Evolutionary conservation across 192 early-diverging fungal genomes (phyloP).

Genomic region (Gaertneriomyces semiglobifer): DNA sequence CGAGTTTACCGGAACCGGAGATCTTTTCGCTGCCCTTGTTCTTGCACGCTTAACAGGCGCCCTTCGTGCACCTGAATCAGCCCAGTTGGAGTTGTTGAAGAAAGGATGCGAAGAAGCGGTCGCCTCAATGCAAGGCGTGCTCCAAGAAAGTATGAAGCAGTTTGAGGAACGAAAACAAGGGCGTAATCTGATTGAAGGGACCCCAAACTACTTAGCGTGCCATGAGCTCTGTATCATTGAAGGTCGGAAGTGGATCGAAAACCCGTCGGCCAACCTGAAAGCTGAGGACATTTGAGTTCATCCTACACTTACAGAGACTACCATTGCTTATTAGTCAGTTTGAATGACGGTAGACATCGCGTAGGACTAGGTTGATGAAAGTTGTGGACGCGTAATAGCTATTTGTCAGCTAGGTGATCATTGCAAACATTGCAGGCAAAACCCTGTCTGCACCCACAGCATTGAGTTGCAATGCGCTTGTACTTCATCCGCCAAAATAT

Average conservation of each 20-base stretch:
- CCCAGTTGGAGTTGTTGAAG: constrained; percentile 32
- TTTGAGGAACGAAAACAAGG: constrained; percentile 30
- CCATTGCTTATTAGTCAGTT: too few species aligned
- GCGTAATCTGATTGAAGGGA: constrained; percentile 2
- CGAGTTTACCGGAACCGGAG: constrained; percentile 91
- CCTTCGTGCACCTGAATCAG: constrained; percentile 5
- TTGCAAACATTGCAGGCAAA: too few species aligned
- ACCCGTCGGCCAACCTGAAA: constrained; percentile 39
- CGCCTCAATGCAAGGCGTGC: constrained; percentile 66
- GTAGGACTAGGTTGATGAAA: too few species aligned
- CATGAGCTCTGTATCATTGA: constrained; percentile 75
- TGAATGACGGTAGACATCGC: too few species aligned
- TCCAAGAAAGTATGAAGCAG: constrained; percentile 54
- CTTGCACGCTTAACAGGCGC: constrained; percentile 51
- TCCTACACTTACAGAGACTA: too few species aligned
- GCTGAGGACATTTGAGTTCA: constrained; percentile 28
- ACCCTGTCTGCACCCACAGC: too few species aligned
- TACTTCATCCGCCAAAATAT: too few species aligned
- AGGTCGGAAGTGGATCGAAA: constrained; percentile 57
- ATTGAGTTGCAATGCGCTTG: too few species aligned
- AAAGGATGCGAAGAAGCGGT: constrained; percentile 66
- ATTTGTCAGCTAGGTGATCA: too few species aligned
- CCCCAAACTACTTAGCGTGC: constrained; percentile 43
- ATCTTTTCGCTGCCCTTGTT: constrained; percentile 75
- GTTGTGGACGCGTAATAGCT: too few species aligned